Conservation (phyloP, 805 yeast species). For the Cyberlindnera mrakii region DNA sequence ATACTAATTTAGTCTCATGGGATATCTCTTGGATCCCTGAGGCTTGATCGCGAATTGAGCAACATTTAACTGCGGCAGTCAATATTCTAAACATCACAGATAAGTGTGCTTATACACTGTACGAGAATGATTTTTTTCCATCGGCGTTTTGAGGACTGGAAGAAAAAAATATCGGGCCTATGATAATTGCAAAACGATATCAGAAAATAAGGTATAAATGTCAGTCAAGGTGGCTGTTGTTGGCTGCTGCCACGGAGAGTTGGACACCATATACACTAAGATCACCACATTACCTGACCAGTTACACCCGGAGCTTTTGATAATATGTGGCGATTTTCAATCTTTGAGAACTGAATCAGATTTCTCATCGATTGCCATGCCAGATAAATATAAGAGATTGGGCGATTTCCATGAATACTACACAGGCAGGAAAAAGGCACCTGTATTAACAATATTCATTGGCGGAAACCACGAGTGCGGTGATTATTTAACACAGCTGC, state of each 20-base stretch:
- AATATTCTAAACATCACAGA: too few relatives aligned
- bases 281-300: constrained; percentile 20
- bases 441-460: constrained; percentile 71
- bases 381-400: constrained; percentile 62
- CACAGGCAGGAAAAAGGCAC: constrained; percentile 53
- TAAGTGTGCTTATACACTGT: too few relatives aligned
- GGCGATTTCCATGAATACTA: constrained; percentile 83
- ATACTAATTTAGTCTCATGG: too few relatives aligned
- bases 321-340: constrained; percentile 92
- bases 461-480: constrained; percentile 97
- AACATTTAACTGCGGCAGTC: too few relatives aligned
- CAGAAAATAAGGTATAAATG: neutral
- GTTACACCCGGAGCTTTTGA: constrained; percentile 45
- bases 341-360: constrained; percentile 63
- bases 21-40: too few relatives aligned
- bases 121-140: too few relatives aligned
- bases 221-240: constrained; percentile 55
- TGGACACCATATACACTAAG: constrained; percentile 48
- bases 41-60: too few relatives aligned
- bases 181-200: too few relatives aligned
- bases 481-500: constrained; percentile 63
- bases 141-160: too few relatives aligned
- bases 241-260: constrained; percentile 88
- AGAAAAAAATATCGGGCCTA: too few relatives aligned
- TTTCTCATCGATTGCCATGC: constrained; percentile 66